Base-by-base conservation (phyloP, 1,284 basidiomycete genomes). In the Ustilago hordei region DNA sequence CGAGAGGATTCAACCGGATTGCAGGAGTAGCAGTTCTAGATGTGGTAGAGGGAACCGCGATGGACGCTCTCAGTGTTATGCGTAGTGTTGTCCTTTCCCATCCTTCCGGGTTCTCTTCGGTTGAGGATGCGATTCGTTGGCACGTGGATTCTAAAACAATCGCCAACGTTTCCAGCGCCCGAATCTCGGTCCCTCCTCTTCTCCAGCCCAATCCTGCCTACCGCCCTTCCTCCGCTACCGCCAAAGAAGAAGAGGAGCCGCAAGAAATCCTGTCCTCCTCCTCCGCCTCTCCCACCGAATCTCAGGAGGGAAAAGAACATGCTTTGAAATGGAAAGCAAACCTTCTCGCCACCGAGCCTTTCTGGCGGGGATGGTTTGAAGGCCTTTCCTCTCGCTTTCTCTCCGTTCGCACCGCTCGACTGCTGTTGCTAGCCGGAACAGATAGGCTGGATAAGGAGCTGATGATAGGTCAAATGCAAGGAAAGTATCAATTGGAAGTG, bases 1-100 rank as follows among this genome's bases (percentile, higher is more conserved):
- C 58, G 12, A 57, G 64, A 15, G 53, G 63, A 19, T 64, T 74
- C 28, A 63, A 59, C 8, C 65, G 61, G 1, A 88, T 98, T 0
- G 89, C 90, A 0, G 96, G 97, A 0, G 92, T 98, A 1, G 90
- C 91, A 0, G 95, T 98, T 1, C 88, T 99, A 1, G 97, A 99
- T 81, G 95, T 98, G 8, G 97, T 99, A 0, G 96, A 99, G 89
- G 96, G 95, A 8, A 94, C 94, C n/a, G 95, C 97, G 0, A 89
- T 98, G 41, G 95, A 96, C 54, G 93, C 95, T 0, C 89, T 99
- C 8, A 92, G 93, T 0, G 90, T 93, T 73, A 99, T 99, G 96
- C 91, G 93, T 69, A 90, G 89, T 50, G 91, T 99, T 32, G 89
- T 99, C n/a, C 91, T 92, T 59, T 90, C 91, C 15, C 90, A 95